Evolutionary conservation across 1,284 basidiomycete genomes (phyloP), one percentile per base, ranked within the genome.

Genomic region (Ceratobasidium sp.): DNA sequence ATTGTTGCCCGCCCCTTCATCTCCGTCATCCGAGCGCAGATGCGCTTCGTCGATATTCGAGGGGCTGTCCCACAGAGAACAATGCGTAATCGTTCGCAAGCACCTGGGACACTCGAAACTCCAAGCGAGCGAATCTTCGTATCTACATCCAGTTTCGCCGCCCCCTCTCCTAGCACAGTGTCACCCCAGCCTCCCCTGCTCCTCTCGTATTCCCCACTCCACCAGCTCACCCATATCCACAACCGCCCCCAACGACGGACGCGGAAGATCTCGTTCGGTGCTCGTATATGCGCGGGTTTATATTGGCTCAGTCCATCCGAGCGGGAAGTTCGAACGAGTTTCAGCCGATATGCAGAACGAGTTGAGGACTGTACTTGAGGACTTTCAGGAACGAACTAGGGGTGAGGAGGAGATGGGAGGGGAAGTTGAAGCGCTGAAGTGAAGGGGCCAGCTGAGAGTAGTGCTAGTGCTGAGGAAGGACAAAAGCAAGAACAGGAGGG

Each of bases 291-390:
- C 62, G 53, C 19, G 73, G 73, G n/a, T 62, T 75, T 31, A 62
- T 56, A 27, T 67, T n/a, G 60, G 65, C 19, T 33, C 54, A 19
- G 57, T 62, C 48, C 51, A 66, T 36, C 69, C 75, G 5, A 65
- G 72, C 53, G 76, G 76, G 15, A 77, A 69, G 22, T 93, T 93
- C 79, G 92, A 93, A 79, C 86, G 90, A 48, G 93, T 93, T 83
- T 82, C 93, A 77, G 82, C 91, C 47, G 91, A 93, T 80, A 80
- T 93, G 72, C 92, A 93, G 81, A 82, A 85, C 27, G 92, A 93
- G 81, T 82, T 93, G 67, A 84, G 92, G 73, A 80, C 83, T 27
- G 89, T 89, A 2, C 81, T 93, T 41, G 63, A 63, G 19, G 76
- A 78, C 31, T 73, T 77, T 47, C 76, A 78, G 22, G 78, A 71